Evolutionary conservation across 2,329 filamentous ascomycete species (phyloP).

Genomic region (Hypoxylon sp.): DNA sequence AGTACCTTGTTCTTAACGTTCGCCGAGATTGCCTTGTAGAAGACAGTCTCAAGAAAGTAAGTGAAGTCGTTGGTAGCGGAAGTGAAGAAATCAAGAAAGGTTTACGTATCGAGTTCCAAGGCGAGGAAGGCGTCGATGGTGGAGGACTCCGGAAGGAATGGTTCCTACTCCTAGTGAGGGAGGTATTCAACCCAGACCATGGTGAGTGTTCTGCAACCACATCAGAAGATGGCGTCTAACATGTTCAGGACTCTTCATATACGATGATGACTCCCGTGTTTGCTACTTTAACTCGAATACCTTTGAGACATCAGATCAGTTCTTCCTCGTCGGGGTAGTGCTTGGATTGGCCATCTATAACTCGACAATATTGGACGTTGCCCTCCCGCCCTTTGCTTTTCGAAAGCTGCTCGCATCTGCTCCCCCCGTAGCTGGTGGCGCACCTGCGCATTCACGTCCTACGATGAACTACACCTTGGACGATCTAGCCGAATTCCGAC

Average conservation of each 20-base stretch:
- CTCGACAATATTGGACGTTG: constrained; percentile 90
- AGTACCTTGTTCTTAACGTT: constrained; percentile 81
- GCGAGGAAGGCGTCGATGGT: constrained; percentile 91
- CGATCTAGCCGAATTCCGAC: constrained; percentile 85
- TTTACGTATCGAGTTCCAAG: constrained; percentile 83
- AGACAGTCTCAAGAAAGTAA: constrained; percentile 86
- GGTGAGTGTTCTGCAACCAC: constrained; percentile 64
- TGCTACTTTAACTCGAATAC: constrained; percentile 95
- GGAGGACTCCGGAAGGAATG: constrained; percentile 93
- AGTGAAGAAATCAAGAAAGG: constrained; percentile 92
- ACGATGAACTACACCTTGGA: constrained; percentile 80
- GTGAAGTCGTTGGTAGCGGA: constrained; percentile 83
- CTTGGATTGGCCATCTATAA: constrained; percentile 94
- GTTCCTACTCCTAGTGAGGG: constrained; percentile 88
- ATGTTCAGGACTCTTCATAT: constrained; percentile 82
- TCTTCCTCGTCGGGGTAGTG: constrained; percentile 88
- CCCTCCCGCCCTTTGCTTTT: constrained; percentile 89
- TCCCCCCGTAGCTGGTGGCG: constrained; percentile 68
- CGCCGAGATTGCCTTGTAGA: constrained; percentile 88
- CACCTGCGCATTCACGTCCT: constrained; percentile 67
- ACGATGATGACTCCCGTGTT: constrained; percentile 89
- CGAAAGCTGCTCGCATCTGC: constrained; percentile 85
- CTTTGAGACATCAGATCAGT: constrained; percentile 92
- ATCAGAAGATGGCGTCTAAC: constrained; percentile 17
- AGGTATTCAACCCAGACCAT: constrained; percentile 91